Conservation (phyloP, 225 moss, liverwort and hornwort species). For the Bryum argenteum region DNA sequence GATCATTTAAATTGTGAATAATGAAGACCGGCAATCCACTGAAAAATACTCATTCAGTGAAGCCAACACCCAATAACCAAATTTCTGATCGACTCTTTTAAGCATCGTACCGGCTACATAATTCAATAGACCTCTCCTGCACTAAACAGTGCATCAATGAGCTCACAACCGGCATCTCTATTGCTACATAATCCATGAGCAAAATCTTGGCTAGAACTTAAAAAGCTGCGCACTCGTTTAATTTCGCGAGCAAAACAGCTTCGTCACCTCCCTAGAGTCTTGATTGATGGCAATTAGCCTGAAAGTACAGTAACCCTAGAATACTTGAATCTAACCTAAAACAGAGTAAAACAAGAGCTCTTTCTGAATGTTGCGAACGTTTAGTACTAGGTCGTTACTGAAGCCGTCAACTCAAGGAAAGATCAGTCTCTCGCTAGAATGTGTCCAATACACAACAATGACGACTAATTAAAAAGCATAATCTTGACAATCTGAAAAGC, state of each 20-base stretch:
- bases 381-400: background rate
- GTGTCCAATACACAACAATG: background rate
- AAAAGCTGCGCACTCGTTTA: background rate
- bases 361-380: background rate
- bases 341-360: slow-evolving; percentile 14
- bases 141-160: background rate
- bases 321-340: slow-evolving; percentile 1
- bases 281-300: background rate
- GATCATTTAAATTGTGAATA: background rate
- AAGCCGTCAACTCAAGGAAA: background rate
- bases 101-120: background rate
- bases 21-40: background rate
- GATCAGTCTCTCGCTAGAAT: background rate
- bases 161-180: background rate
- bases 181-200: background rate
- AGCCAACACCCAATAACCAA: background rate
- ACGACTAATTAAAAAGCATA: background rate
- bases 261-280: background rate
- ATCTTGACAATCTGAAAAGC: background rate
- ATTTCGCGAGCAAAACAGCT: background rate
- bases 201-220: background rate
- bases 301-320: background rate
- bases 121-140: slow-evolving; percentile 4
- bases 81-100: background rate
- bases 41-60: background rate